These are phyloP conservation scores for Daldinia caldariorum DNA, from an alignment of 495 filamentous ascomycete species.

Conservation along the genomic window DNA sequence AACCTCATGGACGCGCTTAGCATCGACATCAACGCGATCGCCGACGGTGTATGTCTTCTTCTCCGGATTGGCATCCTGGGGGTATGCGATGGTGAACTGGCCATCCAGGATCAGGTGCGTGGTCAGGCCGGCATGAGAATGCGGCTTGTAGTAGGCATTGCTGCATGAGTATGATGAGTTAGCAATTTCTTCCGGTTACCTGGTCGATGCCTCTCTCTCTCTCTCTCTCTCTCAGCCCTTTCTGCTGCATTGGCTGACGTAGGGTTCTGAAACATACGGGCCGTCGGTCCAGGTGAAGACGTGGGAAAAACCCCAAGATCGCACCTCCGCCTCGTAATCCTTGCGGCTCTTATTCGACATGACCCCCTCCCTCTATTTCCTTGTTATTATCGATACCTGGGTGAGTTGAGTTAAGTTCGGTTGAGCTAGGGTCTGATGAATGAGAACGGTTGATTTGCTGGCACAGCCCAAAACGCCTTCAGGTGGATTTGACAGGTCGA, in stretches of 20 bases:
- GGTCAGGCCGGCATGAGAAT: constrained; percentile 73
- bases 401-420: constrained; percentile 4
- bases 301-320: constrained; percentile 77
- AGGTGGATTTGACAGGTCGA: constrained; percentile 7
- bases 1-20: constrained; percentile 77
- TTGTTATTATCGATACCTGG: constrained; percentile 2
- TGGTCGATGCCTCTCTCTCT: no score
- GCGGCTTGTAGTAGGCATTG: constrained; percentile 78
- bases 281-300: constrained; percentile 87
- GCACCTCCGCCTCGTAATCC: constrained; percentile 68
- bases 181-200: constrained; percentile 1
- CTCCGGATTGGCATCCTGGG: constrained; percentile 66
- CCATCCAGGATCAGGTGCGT: constrained; percentile 82
- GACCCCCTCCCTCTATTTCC: background rate
- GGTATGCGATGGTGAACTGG: constrained; percentile 76
- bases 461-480: constrained; percentile 24
- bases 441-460: constrained; percentile 1
- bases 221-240: no score
- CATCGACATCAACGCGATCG: constrained; percentile 79
- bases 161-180: constrained; percentile 19
- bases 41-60: constrained; percentile 77
- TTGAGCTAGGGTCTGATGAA: background rate
- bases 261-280: constrained; percentile 60
- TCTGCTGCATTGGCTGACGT: background rate
- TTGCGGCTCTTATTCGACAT: constrained; percentile 36